Conservation (phyloP, 129 eudicot genomes). For the Flaveria linearis region DNA sequence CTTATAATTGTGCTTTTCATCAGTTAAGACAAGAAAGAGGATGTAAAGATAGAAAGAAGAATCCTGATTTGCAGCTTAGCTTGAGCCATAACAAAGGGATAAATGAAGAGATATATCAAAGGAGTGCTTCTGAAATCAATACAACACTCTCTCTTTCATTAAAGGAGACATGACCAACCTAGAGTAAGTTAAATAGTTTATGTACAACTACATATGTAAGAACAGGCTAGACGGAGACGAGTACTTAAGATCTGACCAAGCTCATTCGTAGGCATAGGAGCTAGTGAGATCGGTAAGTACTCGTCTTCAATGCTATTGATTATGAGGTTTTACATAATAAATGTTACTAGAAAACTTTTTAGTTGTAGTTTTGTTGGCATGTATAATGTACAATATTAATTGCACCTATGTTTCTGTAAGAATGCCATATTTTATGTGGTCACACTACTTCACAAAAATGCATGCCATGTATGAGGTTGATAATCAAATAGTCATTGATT, state of each 20-base stretch:
- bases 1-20: not conserved
- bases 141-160: conserved; percentile 78
- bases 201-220: conserved; percentile 16
- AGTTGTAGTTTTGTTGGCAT: conserved; percentile 19
- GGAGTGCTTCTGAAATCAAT: conserved; percentile 45
- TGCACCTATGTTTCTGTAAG: conserved; percentile 3
- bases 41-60: conserved; percentile 32
- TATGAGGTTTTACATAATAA: conserved; percentile 5
- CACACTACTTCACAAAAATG: not conserved
- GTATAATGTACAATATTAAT: conserved; percentile 11
- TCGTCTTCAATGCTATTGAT: conserved; percentile 38
- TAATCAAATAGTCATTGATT: not conserved
- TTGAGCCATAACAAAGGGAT: conserved; percentile 45
- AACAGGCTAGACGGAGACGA: conserved; percentile 41
- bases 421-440: not conserved
- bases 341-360: conserved; percentile 6
- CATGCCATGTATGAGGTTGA: conserved; percentile 13
- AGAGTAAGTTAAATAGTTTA: conserved; percentile 26
- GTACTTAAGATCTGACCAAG: conserved; percentile 69
- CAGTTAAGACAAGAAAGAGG: conserved; percentile 42
- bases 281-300: conserved; percentile 69
- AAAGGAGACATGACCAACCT: conserved; percentile 35
- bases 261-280: conserved; percentile 35
- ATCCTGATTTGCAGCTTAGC: conserved; percentile 59
- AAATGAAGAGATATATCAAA: conserved; percentile 31